phyloP scores from a whole-genome alignment of 177 flowering plant genomes.

The Tripterygium wilfordii region DNA sequence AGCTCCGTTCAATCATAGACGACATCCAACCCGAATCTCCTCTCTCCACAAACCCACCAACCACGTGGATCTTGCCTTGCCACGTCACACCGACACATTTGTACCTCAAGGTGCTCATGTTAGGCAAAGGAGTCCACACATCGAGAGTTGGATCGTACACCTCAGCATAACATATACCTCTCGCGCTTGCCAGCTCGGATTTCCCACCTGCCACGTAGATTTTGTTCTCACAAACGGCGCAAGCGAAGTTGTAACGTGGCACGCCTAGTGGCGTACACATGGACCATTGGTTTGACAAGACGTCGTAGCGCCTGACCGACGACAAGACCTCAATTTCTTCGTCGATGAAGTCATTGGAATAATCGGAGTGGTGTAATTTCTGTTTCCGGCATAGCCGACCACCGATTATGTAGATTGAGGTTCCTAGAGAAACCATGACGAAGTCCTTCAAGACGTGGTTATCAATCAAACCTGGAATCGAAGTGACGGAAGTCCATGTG shows the following conservation, averaged over 20 bases:
- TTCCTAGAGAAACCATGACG: conserved; percentile 33
- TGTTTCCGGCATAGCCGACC: conserved; percentile 29
- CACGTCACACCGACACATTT: conserved; percentile 58
- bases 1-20: conserved; percentile 43
- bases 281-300: conserved; percentile 24
- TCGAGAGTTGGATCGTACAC: conserved; percentile 38
- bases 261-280: conserved; percentile 27
- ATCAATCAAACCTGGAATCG: conserved; percentile 25
- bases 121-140: conserved; percentile 35
- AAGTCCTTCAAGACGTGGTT: conserved; percentile 41
- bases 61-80: conserved; percentile 49
- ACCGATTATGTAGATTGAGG: conserved; percentile 36
- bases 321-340: conserved; percentile 14
- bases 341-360: conserved; percentile 11
- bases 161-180: conserved; percentile 45
- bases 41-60: conserved; percentile 47
- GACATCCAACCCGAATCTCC: conserved; percentile 14
- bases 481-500: conserved; percentile 23
- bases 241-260: conserved; percentile 49
- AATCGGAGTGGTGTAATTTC: conserved; percentile 3
- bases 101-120: conserved; percentile 44
- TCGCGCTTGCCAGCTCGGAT: conserved; percentile 16
- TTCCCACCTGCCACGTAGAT: conserved; percentile 60
- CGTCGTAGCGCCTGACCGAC: conserved; percentile 24
- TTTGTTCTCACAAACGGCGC: conserved; percentile 30